phyloP scores from a whole-genome alignment of 805 yeast species.

The Metschnikowia chrysomelidarum region DNA sequence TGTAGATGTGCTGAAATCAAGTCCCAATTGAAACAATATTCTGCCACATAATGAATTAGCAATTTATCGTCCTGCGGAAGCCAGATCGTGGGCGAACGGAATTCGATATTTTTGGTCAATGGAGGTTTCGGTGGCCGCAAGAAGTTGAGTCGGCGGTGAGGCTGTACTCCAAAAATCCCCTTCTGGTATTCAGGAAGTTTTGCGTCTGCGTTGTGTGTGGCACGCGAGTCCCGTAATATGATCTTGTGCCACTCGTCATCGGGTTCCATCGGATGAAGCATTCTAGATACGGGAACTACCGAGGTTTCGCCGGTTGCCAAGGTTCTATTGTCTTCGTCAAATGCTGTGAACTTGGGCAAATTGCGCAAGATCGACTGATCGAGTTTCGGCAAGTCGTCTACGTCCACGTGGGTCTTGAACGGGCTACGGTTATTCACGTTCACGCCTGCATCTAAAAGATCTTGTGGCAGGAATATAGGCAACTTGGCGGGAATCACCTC shows the following conservation, averaged over 20 bases:
- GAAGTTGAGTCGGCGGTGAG: constrained; percentile 54
- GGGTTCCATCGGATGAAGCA: constrained; percentile 61
- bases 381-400: constrained; percentile 41
- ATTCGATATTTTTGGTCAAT: constrained; percentile 70
- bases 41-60: constrained; percentile 77
- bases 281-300: constrained; percentile 60
- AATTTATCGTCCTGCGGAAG: constrained; percentile 87
- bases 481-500: constrained; percentile 28
- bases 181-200: constrained; percentile 45
- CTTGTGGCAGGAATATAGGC: constrained; percentile 31
- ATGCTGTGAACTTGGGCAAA: constrained; percentile 48
- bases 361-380: constrained; percentile 49
- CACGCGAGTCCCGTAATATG: constrained; percentile 41
- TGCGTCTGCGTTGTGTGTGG: not conserved
- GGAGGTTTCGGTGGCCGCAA: constrained; percentile 94
- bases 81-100: constrained; percentile 93
- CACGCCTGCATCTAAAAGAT: constrained; percentile 23
- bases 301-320: constrained; percentile 26
- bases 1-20: constrained; percentile 80
- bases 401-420: constrained; percentile 45
- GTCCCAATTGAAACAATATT: constrained; percentile 91
- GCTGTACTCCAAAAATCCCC: constrained; percentile 55
- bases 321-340: constrained; percentile 32
- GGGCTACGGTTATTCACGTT: constrained; percentile 24
- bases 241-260: constrained; percentile 63